Conservation (phyloP, 2,329 filamentous ascomycete species). For the Calonectria hawksworthii region DNA sequence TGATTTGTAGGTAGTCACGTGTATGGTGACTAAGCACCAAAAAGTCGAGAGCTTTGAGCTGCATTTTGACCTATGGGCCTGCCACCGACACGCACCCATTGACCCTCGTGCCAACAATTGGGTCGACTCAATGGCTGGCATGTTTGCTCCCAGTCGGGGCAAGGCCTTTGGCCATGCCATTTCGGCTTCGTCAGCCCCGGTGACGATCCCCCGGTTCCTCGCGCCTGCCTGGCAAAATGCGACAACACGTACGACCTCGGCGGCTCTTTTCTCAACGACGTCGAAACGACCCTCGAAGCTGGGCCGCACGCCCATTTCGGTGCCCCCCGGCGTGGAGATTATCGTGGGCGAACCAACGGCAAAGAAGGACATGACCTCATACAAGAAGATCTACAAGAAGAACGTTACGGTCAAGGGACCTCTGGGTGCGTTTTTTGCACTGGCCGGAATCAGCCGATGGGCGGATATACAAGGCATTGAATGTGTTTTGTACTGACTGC, state of each 20-base stretch:
- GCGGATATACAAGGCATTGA: not conserved
- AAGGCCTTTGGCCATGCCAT: conserved; percentile 70
- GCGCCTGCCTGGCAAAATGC: conserved; percentile 76
- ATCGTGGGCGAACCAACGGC: conserved; percentile 73
- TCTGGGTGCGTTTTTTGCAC: conserved; percentile 68
- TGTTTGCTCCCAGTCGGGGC: conserved; percentile 76
- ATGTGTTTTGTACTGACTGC: conserved; percentile 30
- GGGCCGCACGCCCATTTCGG: conserved; percentile 82
- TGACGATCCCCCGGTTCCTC: conserved; percentile 79
- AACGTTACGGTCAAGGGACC: conserved; percentile 85
- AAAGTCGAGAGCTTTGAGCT: conserved; percentile 47
- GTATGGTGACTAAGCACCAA: conserved; percentile 51
- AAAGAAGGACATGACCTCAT: conserved; percentile 69
- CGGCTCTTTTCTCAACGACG: conserved; percentile 77
- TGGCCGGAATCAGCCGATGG: not conserved
- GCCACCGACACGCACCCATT: conserved; percentile 32
- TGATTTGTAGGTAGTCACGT: conserved; percentile 37
- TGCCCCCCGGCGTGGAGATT: conserved; percentile 88
- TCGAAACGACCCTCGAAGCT: conserved; percentile 82
- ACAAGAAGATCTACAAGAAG: conserved; percentile 72
- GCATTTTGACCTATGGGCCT: conserved; percentile 29
- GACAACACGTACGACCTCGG: conserved; percentile 54
- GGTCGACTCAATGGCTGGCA: conserved; percentile 56
- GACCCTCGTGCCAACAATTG: conserved; percentile 17
- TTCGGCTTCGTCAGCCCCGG: conserved; percentile 58